Evolutionary conservation across 148 eudicot genomes (phyloP), one percentile per base, ranked within the genome.

Genomic region (Chenopodium berlandieri): DNA sequence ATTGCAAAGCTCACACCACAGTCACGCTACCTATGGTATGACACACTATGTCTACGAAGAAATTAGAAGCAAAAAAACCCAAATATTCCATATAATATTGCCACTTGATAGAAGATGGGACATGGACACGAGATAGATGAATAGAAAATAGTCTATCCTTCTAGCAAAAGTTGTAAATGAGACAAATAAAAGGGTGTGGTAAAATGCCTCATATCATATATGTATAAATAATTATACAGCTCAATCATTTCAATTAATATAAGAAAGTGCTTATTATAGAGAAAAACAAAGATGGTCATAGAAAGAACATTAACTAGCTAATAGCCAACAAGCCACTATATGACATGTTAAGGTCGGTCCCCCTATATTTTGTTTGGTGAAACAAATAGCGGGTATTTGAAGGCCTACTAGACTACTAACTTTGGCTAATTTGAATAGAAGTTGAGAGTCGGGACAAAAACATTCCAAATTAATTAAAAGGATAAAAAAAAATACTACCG

Each of bases 241-340:
- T 63, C 73, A 78, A 78, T 65, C 80, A 78, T 78, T 78, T 46
- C 73, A 78, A 23, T 20, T 11, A 1, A 73, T 4, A 23, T 6
- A 62, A 62, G 22, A 56, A 56, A 56, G 62, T 62, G n/a, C 2
- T 0, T 5, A 62, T 6, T 3, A 62, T 50, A 37, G 40, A 37
- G 7, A 37, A 37, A 37, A 37, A 37, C 40, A 37, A 54, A 48
- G 48, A 47, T 47, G 31, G 31, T 73, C 34, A 7, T 46, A 47
- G 17, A 47, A 47, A 13, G 63, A 12, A 58, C 63, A 16, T 1
- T 50, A 58, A 13, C 19, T 58, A 17, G 63, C 16, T 17, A 13
- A 4, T 13, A 58, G 20, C 20, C 60, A 25, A 7, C 62, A 48
- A 71, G 9, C 20, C 32, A 32, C n/a, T 12, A 23, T 25, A 65